phyloP scores from a whole-genome alignment of 2,329 filamentous ascomycete species.

The Aspergillus sojae region DNA sequence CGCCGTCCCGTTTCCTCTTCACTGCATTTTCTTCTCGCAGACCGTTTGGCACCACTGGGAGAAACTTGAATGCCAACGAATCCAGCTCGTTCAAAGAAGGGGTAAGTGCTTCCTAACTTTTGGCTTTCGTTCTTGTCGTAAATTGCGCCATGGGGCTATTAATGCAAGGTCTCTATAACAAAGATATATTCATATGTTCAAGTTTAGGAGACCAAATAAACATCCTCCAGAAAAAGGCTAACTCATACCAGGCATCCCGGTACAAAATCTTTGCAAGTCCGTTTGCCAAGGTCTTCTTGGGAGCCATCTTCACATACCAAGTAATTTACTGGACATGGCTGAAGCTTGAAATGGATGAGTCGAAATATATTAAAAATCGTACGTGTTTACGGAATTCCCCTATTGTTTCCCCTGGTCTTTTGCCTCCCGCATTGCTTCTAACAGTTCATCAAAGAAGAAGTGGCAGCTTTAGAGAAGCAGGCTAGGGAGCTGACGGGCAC shows the following conservation, averaged over 20 bases:
- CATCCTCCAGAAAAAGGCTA: not conserved
- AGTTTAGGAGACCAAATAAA: not conserved
- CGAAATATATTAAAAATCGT: slow-evolving; percentile 46
- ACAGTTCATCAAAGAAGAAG: slow-evolving; percentile 30
- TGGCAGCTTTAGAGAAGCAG: slow-evolving; percentile 38
- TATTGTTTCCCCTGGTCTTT: not conserved
- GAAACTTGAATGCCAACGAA: slow-evolving; percentile 5
- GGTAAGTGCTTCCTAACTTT: slow-evolving; percentile 23
- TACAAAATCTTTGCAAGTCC: slow-evolving; percentile 46
- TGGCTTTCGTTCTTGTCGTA: not conserved
- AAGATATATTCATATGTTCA: not conserved
- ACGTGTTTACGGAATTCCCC: slow-evolving; percentile 18
- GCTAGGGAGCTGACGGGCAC: slow-evolving; percentile 35
- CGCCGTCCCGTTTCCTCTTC: not conserved
- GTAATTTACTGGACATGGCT: slow-evolving; percentile 52
- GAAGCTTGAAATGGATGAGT: slow-evolving; percentile 51
- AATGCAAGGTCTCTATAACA: not conserved
- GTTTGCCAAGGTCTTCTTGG: slow-evolving; percentile 52
- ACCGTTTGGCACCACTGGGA: slow-evolving; percentile 4
- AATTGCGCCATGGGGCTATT: not conserved
- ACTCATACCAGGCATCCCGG: slow-evolving; percentile 36
- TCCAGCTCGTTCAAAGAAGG: slow-evolving; percentile 28
- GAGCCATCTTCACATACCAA: slow-evolving; percentile 53
- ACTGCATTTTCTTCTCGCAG: not conserved
- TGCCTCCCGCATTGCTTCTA: not conserved